Percentiles rank a stretch among this genome's conserved stretches.
phyloP scores from a whole-genome alignment of 495 filamentous ascomycete species.

The Tuber borchii region DNA sequence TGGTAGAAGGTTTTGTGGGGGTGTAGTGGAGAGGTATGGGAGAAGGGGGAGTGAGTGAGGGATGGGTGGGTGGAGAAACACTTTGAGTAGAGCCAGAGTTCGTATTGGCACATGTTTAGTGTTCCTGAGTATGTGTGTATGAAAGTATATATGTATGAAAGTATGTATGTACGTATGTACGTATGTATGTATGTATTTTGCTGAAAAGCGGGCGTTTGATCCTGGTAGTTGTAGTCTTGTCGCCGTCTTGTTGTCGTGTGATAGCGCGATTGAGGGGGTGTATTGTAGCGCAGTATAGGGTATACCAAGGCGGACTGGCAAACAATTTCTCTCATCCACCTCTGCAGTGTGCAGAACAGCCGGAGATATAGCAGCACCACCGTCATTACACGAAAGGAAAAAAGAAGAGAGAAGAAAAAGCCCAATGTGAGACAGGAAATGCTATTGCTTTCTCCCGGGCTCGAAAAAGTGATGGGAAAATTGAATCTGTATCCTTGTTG shows the following conservation, averaged over 20 bases:
- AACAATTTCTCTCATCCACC: neutral
- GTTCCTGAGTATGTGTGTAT: neutral
- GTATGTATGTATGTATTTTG: neutral
- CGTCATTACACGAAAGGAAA: neutral
- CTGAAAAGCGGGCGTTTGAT: neutral
- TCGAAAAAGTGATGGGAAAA: neutral
- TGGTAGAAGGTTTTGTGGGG: constrained; percentile 32
- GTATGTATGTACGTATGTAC: neutral
- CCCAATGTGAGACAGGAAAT: neutral
- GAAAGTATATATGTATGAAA: neutral
- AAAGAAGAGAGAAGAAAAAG: neutral
- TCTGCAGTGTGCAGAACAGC: neutral
- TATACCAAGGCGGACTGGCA: neutral
- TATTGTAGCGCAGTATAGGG: neutral
- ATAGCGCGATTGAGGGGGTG: neutral
- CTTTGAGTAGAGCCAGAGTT: constrained; percentile 32
- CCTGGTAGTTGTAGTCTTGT: neutral
- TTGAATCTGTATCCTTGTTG: neutral
- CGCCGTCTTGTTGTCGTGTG: neutral
- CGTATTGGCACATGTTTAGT: constrained; percentile 32
- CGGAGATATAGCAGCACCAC: neutral
- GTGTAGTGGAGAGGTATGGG: constrained; percentile 23
- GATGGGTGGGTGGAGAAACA: constrained; percentile 29
- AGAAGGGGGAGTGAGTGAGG: constrained; percentile 16
- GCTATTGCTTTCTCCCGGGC: neutral